Evolutionary conservation across 345 rosid genomes (phyloP).

Genomic region (Moricandia arvensis): DNA sequence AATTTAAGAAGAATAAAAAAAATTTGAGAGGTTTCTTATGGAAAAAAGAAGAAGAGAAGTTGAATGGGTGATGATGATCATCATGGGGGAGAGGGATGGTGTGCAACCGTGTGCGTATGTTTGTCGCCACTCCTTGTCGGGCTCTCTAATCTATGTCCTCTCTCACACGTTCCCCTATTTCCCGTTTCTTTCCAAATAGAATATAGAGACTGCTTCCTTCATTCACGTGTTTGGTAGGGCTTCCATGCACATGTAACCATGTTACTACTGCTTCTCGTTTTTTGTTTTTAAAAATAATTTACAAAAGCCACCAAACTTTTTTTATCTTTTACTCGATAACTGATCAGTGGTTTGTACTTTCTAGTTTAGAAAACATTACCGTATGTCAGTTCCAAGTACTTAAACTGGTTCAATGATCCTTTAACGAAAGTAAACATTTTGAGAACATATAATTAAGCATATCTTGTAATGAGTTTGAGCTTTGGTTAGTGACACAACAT

Average conservation of each 20-base stretch:
- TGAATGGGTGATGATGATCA: constrained; percentile 20
- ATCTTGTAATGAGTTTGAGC: neutral
- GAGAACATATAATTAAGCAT: neutral
- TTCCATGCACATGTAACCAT: constrained; percentile 34
- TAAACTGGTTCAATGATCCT: neutral
- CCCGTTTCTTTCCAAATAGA: neutral
- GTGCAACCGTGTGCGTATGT: constrained; percentile 35
- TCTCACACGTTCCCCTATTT: constrained; percentile 22
- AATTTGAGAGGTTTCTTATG: neutral
- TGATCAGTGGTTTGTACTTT: neutral
- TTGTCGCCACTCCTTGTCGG: constrained; percentile 39
- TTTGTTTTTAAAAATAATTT: neutral
- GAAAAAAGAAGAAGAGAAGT: neutral
- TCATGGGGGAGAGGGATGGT: constrained; percentile 6
- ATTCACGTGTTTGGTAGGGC: constrained; percentile 32
- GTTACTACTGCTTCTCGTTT: constrained; percentile 27
- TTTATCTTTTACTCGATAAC: neutral
- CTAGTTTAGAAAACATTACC: neutral
- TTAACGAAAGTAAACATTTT: neutral
- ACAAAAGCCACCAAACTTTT: constrained; percentile 10
- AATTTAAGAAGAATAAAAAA: neutral
- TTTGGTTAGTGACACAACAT: neutral
- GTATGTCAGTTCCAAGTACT: neutral
- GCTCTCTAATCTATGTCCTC: constrained; percentile 4
- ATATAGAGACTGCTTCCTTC: constrained; percentile 28